These are phyloP conservation scores for Fraxinus greggii DNA, from an alignment of 305 asterid species.

Conservation along the genomic window DNA sequence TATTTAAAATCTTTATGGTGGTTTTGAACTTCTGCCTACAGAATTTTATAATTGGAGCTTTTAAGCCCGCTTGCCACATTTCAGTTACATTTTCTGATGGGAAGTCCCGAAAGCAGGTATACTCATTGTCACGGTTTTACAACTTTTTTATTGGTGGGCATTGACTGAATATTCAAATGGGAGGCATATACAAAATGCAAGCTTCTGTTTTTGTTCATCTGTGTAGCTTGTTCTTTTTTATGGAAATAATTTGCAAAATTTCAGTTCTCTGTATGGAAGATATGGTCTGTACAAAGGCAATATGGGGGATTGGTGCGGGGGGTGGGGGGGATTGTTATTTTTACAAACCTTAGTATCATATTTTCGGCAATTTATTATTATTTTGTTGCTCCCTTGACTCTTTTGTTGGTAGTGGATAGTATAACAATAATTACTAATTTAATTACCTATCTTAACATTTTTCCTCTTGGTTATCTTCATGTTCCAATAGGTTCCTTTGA, in stretches of 20 bases:
- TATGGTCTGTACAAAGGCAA: neutral
- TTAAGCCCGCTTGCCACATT: constrained; percentile 93
- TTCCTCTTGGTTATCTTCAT: constrained; percentile 14
- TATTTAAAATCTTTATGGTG: neutral
- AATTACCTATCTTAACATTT: neutral
- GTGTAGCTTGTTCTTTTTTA: constrained; percentile 2
- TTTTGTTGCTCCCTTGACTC: neutral
- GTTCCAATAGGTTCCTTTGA: constrained; percentile 56
- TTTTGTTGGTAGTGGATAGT: neutral
- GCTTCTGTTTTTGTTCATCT: neutral
- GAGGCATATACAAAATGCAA: neutral
- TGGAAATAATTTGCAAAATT: neutral
- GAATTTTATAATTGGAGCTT: constrained; percentile 94
- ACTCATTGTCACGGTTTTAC: neutral
- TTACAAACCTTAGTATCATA: neutral
- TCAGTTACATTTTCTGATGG: constrained; percentile 74
- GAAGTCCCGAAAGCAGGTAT: constrained; percentile 86
- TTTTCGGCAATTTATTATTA: neutral
- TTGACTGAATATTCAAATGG: neutral
- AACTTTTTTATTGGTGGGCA: neutral
- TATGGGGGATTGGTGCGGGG: neutral
- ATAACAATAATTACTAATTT: neutral
- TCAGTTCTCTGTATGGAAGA: neutral
- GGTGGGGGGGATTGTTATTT: neutral
- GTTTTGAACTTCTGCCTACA: constrained; percentile 29